Evolutionary conservation across 108 stramenopile genomes (phyloP), one percentile per base, ranked within the genome.

Genomic region (Asterionellopsis glacialis): DNA sequence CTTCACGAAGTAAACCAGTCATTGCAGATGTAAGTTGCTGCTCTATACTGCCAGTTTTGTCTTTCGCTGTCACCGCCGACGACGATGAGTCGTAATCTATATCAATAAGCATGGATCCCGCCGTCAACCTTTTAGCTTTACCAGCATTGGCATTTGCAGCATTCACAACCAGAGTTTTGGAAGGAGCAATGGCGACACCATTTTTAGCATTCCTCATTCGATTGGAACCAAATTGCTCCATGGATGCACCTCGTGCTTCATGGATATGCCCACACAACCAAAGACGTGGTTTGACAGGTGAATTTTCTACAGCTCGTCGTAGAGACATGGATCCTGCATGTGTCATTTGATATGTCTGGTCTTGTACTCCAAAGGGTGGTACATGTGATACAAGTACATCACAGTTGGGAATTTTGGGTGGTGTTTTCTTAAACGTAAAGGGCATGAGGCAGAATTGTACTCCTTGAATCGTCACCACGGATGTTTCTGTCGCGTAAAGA

Each of bases 231-330:
- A 76, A 76, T 3, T 51, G n/a, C 12, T 69, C 68, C 45, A 70
- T 61, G 11, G 51, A 26, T 18, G 71, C 62, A 33, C 88, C 88
- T 47, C 85, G 49, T 3, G 70, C 72, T 68, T 90, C 88, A 55
- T 90, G 88, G 63, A 90, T 90, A 58, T 88, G 87, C 23, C 84
- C 84, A 57, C 84, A 83, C 0, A 86, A 56, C 85, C 84, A 86
- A 13, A 86, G 55, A 14, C 63, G 53, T 0, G 83, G 87, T 48
- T 73, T 73, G 24, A 55, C 18, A 14, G 68, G 51, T 2, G 74
- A 67, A 23, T 45, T 14, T 0, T 52, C 56, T 4, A 85, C 80
- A 11, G 68, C 54, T 25, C 74, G 57, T 56, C 68, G 72, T 57
- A 90, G 60, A 57, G 63, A 70, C 25, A 45, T 22, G 33, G 70